These are phyloP conservation scores for Priceomyces melissophilus DNA, from an alignment of 805 yeast genomes.

Conservation along the genomic window DNA sequence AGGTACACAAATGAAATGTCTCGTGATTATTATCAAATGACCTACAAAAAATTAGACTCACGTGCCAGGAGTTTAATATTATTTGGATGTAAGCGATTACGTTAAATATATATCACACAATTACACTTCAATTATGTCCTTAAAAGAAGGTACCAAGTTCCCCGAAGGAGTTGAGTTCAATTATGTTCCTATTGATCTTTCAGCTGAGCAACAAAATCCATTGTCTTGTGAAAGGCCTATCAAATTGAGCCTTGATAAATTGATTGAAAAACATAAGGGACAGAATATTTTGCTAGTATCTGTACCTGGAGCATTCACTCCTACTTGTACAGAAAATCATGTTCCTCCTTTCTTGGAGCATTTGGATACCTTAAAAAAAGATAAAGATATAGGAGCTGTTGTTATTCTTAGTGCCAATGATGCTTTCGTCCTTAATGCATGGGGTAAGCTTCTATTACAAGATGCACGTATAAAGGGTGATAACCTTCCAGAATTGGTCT, in stretches of 20 bases:
- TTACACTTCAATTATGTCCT: conserved; percentile 1
- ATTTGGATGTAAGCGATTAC: too few species aligned
- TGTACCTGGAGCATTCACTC: conserved; percentile 77
- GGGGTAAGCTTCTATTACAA: conserved; percentile 40
- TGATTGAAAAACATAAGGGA: conserved; percentile 21
- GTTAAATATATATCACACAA: too few species aligned
- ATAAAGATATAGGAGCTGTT: conserved; percentile 27
- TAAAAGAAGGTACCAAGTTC: conserved; percentile 28
- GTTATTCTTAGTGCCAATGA: conserved; percentile 40
- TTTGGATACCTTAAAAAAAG: conserved; percentile 25
- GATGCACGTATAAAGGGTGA: conserved; percentile 14
- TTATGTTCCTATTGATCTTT: conserved; percentile 36
- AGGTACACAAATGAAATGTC: conserved; percentile 10
- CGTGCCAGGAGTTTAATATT: too few species aligned
- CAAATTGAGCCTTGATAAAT: conserved; percentile 30
- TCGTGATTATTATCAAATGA: too few species aligned
- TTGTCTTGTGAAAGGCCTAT: conserved; percentile 36
- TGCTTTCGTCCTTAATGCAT: conserved; percentile 41
- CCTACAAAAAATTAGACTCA: too few species aligned
- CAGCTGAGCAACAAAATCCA: conserved; percentile 21
- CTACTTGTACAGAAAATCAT: conserved; percentile 44
- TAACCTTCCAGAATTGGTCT: conserved; percentile 28
- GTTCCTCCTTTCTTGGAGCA: conserved; percentile 35
- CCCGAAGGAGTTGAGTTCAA: conserved; percentile 33
- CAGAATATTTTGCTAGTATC: conserved; percentile 32